Percentiles rank a stretch among this genome's conserved stretches.
Evolutionary conservation across 352 stramenopile species (phyloP).

Genomic region (Saprolegnia diclina): DNA sequence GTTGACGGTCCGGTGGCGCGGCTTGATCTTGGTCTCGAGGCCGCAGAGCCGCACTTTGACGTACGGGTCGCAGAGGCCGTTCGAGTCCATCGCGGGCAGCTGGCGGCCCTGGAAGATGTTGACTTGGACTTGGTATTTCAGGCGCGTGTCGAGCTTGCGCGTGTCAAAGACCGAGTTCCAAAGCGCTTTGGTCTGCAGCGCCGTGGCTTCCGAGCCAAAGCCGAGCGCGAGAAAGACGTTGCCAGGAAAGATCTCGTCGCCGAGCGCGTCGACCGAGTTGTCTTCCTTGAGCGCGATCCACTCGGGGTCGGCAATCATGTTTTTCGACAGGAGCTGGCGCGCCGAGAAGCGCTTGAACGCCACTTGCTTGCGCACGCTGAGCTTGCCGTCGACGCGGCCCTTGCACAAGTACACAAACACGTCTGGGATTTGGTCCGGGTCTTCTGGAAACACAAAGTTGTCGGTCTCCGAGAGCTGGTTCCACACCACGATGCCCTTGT

Average conservation of each 20-base stretch:
- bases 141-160: constrained; percentile 48
- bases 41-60: constrained; percentile 73
- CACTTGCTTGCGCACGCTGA: constrained; percentile 39
- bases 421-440: constrained; percentile 70
- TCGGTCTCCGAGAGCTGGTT: constrained; percentile 72
- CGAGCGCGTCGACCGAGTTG: constrained; percentile 60
- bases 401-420: constrained; percentile 82
- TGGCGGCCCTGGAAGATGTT: constrained; percentile 75
- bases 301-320: constrained; percentile 32
- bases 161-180: constrained; percentile 42
- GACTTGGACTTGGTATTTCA: constrained; percentile 76
- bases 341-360: constrained; percentile 74
- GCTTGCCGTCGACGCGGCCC: constrained; percentile 40
- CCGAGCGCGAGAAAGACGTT: constrained; percentile 70
- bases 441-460: constrained; percentile 60
- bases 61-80: constrained; percentile 76
- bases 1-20: constrained; percentile 69
- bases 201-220: constrained; percentile 67
- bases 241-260: constrained; percentile 70
- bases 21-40: constrained; percentile 64
- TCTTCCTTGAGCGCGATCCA: constrained; percentile 81
- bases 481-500: constrained; percentile 75
- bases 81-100: constrained; percentile 71
- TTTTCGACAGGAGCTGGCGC: constrained; percentile 50
- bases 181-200: constrained; percentile 24